These are phyloP conservation scores for Lagenidium sp. DNA, from an alignment of 352 stramenopile genomes.

Conservation along the genomic window DNA sequence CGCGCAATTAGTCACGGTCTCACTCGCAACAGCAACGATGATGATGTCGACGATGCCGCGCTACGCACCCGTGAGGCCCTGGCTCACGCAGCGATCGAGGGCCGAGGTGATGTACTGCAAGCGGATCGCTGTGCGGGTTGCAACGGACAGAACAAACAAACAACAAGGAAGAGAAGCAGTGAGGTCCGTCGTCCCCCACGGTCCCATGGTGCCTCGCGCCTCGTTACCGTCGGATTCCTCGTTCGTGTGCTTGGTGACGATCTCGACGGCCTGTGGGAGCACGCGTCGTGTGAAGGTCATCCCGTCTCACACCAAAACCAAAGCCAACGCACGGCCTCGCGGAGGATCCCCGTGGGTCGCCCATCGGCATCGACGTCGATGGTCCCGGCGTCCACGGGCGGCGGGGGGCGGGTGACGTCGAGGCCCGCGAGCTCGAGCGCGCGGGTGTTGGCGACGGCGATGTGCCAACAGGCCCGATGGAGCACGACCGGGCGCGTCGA, in stretches of 20 bases:
- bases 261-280: slow-evolving; percentile 60
- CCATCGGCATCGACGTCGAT: slow-evolving; percentile 62
- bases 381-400: slow-evolving; percentile 28
- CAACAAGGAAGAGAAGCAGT: neutral
- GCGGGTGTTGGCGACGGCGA: slow-evolving; percentile 79
- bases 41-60: too few relatives aligned
- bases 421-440: slow-evolving; percentile 65
- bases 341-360: slow-evolving; percentile 56
- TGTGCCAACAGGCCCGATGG: slow-evolving; percentile 87
- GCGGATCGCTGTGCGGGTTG: slow-evolving; percentile 32
- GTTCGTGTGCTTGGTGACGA: slow-evolving; percentile 63
- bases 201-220: neutral
- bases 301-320: too few relatives aligned
- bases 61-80: slow-evolving; percentile 56
- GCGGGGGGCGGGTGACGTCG: slow-evolving; percentile 19
- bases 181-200: neutral
- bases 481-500: slow-evolving; percentile 61
- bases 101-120: slow-evolving; percentile 49
- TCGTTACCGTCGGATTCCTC: slow-evolving; percentile 48
- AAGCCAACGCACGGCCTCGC: slow-evolving; percentile 47
- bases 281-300: too few relatives aligned
- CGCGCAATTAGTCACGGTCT: too few relatives aligned
- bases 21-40: neutral
- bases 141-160: too few relatives aligned
- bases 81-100: slow-evolving; percentile 54